A percentile compares a stretch with the other conserved stretches of the same genome.
Conservation (phyloP, 306 rosid genomes). For the Begonia peltatifolia region DNA sequence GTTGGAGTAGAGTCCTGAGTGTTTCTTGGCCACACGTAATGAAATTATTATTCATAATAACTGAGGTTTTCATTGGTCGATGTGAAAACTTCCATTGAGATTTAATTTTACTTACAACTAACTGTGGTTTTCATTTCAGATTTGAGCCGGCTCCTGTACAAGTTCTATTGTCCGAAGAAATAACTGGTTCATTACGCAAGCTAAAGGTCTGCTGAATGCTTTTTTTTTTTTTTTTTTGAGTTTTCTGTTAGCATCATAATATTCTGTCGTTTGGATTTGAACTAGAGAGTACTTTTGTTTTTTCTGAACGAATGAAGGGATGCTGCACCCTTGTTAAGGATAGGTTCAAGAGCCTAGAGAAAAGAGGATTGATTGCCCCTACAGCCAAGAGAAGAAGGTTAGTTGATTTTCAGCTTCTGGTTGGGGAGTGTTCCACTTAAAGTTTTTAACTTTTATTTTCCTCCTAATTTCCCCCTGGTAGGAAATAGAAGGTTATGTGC, state of each 20-base stretch:
- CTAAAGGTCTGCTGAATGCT: slow-evolving; percentile 42
- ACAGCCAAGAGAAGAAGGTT: slow-evolving; percentile 39
- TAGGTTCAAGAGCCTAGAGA: slow-evolving; percentile 72
- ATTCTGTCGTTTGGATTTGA: slow-evolving; percentile 5
- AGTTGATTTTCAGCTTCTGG: slow-evolving; percentile 8
- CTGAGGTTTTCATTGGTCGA: no score
- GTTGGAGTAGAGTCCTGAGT: not conserved
- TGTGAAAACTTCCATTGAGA: not conserved
- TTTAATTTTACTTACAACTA: not conserved
- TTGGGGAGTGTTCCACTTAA: no score
- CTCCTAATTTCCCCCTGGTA: no score
- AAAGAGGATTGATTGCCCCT: slow-evolving; percentile 80
- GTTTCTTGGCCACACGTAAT: not conserved
- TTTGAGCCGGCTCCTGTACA: slow-evolving; percentile 83
- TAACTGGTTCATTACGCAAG: slow-evolving; percentile 77
- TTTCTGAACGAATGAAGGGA: slow-evolving; percentile 33
- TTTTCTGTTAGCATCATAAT: not conserved
- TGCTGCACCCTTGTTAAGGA: slow-evolving; percentile 77
- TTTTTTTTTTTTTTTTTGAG: not conserved
- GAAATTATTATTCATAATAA: no score
- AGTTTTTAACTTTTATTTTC: no score
- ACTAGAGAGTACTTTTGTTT: slow-evolving; percentile 5
- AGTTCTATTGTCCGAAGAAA: slow-evolving; percentile 75
- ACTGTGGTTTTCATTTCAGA: slow-evolving; percentile 23
- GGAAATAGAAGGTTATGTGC: no score